phyloP scores from a whole-genome alignment of 192 early-diverging fungal species.

The Coemansia guatemalensis region DNA sequence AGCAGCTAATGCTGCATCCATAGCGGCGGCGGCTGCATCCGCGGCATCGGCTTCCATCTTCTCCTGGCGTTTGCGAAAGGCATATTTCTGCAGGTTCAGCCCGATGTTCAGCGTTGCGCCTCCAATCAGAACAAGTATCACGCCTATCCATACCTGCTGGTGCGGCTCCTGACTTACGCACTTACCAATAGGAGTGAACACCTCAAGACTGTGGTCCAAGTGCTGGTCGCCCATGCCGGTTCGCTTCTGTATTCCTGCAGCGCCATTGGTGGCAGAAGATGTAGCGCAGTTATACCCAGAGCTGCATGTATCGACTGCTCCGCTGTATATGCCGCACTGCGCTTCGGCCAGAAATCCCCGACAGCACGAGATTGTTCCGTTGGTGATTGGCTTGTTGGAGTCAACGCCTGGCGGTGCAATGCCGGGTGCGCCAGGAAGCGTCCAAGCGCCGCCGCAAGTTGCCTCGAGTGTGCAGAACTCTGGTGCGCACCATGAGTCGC shows the following conservation, averaged over 20 bases:
- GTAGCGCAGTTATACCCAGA: constrained; percentile 40
- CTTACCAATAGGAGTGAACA: constrained; percentile 30
- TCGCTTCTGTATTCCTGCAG: constrained; percentile 6
- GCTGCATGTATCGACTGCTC: constrained; percentile 55
- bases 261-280: background rate
- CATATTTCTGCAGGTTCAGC: constrained; percentile 80
- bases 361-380: constrained; percentile 54
- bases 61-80: constrained; percentile 65
- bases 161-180: constrained; percentile 55
- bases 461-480: constrained; percentile 62
- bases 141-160: constrained; percentile 69
- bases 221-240: background rate
- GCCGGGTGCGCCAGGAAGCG: constrained; percentile 47
- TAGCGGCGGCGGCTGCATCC: constrained; percentile 3
- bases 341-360: constrained; percentile 43
- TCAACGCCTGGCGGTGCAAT: constrained; percentile 31
- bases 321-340: constrained; percentile 53
- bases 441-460: constrained; percentile 63
- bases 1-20: background rate
- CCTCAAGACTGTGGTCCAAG: background rate
- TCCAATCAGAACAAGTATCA: constrained; percentile 67
- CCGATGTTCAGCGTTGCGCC: constrained; percentile 71
- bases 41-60: constrained; percentile 25
- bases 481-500: constrained; percentile 42
- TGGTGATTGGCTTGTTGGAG: constrained; percentile 18